Percentiles rank a stretch among this genome's conserved stretches.
Conservation (phyloP, 495 filamentous ascomycete genomes). For the Staphylotrichum longicolle region DNA sequence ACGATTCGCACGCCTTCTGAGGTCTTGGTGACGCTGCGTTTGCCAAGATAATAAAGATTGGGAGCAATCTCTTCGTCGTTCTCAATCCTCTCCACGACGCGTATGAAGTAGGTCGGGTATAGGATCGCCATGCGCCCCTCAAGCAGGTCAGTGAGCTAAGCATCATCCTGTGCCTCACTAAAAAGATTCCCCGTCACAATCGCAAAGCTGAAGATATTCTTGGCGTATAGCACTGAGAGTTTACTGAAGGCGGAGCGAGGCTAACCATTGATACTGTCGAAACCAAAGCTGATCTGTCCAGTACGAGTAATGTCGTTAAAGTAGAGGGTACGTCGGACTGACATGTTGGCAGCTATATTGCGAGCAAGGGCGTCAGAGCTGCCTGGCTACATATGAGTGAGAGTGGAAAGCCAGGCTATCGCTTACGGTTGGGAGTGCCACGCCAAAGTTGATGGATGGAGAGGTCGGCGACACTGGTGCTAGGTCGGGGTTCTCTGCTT, state of each 20-base stretch:
- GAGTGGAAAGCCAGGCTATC: too few relatives aligned
- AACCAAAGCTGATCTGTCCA: conserved; percentile 64
- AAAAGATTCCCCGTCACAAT: conserved; percentile 86
- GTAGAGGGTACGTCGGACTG: conserved; percentile 19
- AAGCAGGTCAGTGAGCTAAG: conserved; percentile 62
- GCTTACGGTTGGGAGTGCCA: too few relatives aligned
- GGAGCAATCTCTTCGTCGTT: conserved; percentile 72
- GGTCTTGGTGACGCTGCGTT: conserved; percentile 80
- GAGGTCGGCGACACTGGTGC: too few relatives aligned
- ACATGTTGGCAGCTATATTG: conserved; percentile 37
- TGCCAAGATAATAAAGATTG: conserved; percentile 85
- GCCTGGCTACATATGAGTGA: neutral
- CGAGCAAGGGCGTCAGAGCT: neutral
- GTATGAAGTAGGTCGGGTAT: conserved; percentile 80
- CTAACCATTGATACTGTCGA: conserved; percentile 75
- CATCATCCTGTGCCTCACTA: conserved; percentile 52
- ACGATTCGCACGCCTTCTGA: conserved; percentile 85
- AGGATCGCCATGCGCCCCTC: conserved; percentile 67
- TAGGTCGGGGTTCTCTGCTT: too few relatives aligned
- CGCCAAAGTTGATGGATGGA: too few relatives aligned
- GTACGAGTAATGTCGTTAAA: conserved; percentile 23
- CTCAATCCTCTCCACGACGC: conserved; percentile 68
- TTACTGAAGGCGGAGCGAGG: conserved; percentile 73
- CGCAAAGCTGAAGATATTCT: conserved; percentile 82
- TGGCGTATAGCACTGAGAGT: conserved; percentile 70